Base-by-base conservation (phyloP, 2,329 filamentous ascomycete species). In the Colletotrichum sp. region DNA sequence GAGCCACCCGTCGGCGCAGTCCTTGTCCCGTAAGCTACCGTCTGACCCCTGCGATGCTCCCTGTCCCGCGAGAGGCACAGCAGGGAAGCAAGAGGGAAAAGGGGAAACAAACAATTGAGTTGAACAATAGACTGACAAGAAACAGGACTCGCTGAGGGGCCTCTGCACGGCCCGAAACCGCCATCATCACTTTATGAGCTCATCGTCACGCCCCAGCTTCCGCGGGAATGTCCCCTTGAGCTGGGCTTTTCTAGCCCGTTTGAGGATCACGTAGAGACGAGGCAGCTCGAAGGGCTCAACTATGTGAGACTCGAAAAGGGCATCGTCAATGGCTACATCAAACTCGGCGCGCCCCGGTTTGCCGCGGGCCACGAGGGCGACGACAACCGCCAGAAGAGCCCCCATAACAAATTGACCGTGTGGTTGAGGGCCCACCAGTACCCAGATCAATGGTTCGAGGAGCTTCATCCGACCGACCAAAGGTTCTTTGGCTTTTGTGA, bases 251-350 rank as follows among this genome's bases (percentile, higher is more conserved):
- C 63, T 3, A 78, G 77, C 13, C 75, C 77, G 2, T 78, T 78
- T 18, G 52, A 71, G 32, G 77, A 78, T 8, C 75, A 78, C 32
- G 72, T 73, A 18, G 65, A 71, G 57, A 36, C 34, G 60, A 61
- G 57, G 58, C 28, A 21, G 30, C 58, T 61, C 1, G 58, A 61
- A 32, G 58, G 58, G 2, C 30, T 32, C 18, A 61, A 61, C 18
- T 61, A 61, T 24, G 18, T 32, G 8, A n/a, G 30, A 30, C 16
- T 61, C 18, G 36, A 71, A 10, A 57, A 57, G 18, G 34, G 61
- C 26, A 60, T n/a, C 13, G 57, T 78, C 60, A 75, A 77, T 38
- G 77, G 77, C 8, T 78, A 78, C 36, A 72, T 78, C 75, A 78
- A 77, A 21, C 12, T 64, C 71, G 43, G 43, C n/a, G 43, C 43